Evolutionary conservation across 345 rosid species (phyloP), one percentile per base, ranked within the genome.

Genomic region (Brassica juncea): DNA sequence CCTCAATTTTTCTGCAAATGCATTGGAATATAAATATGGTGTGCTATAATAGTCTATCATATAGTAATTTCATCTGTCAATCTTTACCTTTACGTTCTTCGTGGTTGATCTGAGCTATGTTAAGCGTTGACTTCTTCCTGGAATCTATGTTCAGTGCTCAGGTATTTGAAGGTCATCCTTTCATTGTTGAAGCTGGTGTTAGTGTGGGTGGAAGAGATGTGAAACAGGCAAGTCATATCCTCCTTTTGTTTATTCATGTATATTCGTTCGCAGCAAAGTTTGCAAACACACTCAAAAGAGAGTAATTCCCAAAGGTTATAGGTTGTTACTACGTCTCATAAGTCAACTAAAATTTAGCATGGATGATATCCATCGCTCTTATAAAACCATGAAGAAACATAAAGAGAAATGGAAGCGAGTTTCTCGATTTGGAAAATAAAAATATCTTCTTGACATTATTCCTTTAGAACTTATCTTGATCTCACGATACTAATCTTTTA

Each of bases 121-220:
- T 8, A 70, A 62, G 39, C 68, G 21, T 67, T 77, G 42, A 68
- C 75, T 66, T 80, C 54, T 76, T 79, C 65, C 75, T 61, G 32
- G 55, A 66, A 84, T 72, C 70, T 72, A 14, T 37, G 70, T 76
- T 77, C 88, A 94, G 97, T 88, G 97, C 99, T 79, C 99, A 94
- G 87, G 97, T 94, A 60, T 94, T 92, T 66, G 99, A 94, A 85
- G 99, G 97, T 59, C 99, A 94, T 84, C 99, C 99, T 3, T 94
- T 94, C 80, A 86, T 92, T 79, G 97, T 94, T 70, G 99, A 94
- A 88, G 99, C 99, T 84, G 99, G 97, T 80, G 95, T 92, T 42
- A 94, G 99, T 79, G 76, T 94, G 54, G 97, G 97, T 30, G 99
- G 99, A 82, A 91, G 90, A 84, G 95, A 91, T 83, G 99, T 94